Conservation (phyloP, 1,139 yeast genomes). For the Kodamaea suecica region DNA sequence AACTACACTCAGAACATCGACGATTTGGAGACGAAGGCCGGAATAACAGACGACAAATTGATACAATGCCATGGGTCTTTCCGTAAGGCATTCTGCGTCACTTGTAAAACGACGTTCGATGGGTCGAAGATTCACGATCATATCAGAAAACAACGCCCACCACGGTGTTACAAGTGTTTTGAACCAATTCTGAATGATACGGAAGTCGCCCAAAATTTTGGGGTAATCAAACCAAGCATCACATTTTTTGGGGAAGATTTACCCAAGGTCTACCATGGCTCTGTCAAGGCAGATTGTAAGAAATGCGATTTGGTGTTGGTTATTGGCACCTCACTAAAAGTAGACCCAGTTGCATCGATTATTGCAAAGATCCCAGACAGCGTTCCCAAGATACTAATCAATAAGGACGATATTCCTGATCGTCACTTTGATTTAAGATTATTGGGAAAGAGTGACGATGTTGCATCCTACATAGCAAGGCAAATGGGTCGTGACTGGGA, state of each 20-base stretch:
- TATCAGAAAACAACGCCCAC: constrained; percentile 59
- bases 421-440: constrained; percentile 73
- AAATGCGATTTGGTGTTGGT: constrained; percentile 77
- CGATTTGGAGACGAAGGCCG: constrained; percentile 84
- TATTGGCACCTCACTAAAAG: constrained; percentile 91
- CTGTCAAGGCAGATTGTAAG: constrained; percentile 16
- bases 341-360: constrained; percentile 92
- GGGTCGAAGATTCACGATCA: constrained; percentile 66
- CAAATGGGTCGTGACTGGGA: constrained; percentile 13
- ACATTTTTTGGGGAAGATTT: constrained; percentile 91
- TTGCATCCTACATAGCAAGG: constrained; percentile 60
- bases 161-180: constrained; percentile 72
- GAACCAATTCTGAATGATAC: constrained; percentile 16
- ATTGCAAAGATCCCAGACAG: constrained; percentile 63
- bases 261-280: constrained; percentile 41
- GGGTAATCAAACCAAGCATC: constrained; percentile 88
- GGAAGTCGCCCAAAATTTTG: constrained; percentile 21
- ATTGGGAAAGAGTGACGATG: constrained; percentile 85
- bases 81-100: constrained; percentile 83
- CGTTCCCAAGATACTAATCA: constrained; percentile 81
- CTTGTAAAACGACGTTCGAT: constrained; percentile 65
- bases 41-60: constrained; percentile 62
- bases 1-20: constrained; percentile 96
- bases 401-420: constrained; percentile 63
- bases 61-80: constrained; percentile 97